These are phyloP conservation scores for Cercophora scortea DNA, from an alignment of 495 filamentous ascomycete species.

Conservation along the genomic window DNA sequence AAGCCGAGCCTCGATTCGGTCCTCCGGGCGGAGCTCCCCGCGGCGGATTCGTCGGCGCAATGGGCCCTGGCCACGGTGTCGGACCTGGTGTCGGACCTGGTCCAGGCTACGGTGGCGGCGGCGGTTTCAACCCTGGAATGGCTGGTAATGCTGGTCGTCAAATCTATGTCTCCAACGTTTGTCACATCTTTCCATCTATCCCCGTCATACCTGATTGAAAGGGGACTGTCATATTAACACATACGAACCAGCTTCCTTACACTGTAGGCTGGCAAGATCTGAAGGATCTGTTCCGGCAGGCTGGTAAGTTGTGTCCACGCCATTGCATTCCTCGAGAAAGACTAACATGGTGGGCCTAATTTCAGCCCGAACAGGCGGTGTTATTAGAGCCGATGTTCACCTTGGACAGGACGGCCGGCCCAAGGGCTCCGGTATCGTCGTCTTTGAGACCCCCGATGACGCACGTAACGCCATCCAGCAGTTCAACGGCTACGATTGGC, in stretches of 20 bases:
- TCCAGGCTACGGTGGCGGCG: conserved; percentile 27
- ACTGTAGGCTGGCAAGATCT: conserved; percentile 98
- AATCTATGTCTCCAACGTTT: conserved; percentile 96
- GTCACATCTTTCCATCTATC: conserved; percentile 41
- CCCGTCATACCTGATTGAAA: neutral
- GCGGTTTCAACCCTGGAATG: conserved; percentile 34
- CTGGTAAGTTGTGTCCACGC: conserved; percentile 56
- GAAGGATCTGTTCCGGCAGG: conserved; percentile 98
- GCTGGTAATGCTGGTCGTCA: conserved; percentile 55
- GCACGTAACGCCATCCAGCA: conserved; percentile 91
- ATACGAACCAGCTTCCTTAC: conserved; percentile 71
- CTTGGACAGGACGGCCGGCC: conserved; percentile 85
- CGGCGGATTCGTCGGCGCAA: conserved; percentile 55
- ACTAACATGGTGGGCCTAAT: neutral
- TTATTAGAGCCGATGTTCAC: conserved; percentile 95
- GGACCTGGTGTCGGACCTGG: conserved; percentile 29
- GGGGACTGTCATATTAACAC: conserved; percentile 29
- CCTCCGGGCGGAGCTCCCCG: conserved; percentile 49
- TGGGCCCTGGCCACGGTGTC: conserved; percentile 31
- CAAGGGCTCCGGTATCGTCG: conserved; percentile 93
- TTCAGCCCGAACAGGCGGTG: conserved; percentile 59
- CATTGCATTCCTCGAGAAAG: neutral
- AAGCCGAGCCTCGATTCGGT: conserved; percentile 90
- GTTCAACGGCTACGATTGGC: conserved; percentile 99
- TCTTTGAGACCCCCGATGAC: conserved; percentile 90